Percentiles rank a stretch among this genome's conserved stretches.
These are phyloP conservation scores for Pisolithus microcarpus DNA, from an alignment of 768 basidiomycete genomes.

Conservation along the genomic window DNA sequence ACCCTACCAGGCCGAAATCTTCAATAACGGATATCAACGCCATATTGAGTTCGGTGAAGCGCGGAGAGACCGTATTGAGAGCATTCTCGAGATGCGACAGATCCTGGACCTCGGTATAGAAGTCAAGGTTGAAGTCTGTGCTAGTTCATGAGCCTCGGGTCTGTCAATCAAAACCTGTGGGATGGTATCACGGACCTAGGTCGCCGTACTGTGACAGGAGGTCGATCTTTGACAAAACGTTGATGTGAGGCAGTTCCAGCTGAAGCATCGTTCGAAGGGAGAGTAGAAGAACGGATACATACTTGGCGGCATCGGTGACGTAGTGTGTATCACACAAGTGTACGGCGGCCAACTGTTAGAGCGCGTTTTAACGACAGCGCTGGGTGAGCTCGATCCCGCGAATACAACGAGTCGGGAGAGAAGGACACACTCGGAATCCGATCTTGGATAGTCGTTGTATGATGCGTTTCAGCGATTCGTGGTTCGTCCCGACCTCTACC, in stretches of 20 bases:
- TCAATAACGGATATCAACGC: slow-evolving; percentile 90
- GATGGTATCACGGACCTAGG: slow-evolving; percentile 49
- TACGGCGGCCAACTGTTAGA: slow-evolving; percentile 74
- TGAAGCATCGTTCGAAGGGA: slow-evolving; percentile 97
- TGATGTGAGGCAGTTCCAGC: slow-evolving; percentile 95
- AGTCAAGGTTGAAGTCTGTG: slow-evolving; percentile 92
- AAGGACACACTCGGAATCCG: slow-evolving; percentile 73
- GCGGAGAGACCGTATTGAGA: slow-evolving; percentile 57
- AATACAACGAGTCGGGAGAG: background rate
- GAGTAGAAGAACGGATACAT: slow-evolving; percentile 84
- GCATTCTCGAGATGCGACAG: slow-evolving; percentile 78
- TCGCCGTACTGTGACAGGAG: slow-evolving; percentile 87
- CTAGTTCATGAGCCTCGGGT: slow-evolving; percentile 2
- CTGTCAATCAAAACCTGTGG: background rate
- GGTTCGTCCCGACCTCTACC: slow-evolving; percentile 95
- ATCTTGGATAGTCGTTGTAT: slow-evolving; percentile 59
- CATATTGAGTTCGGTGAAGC: slow-evolving; percentile 76
- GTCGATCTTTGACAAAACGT: slow-evolving; percentile 95
- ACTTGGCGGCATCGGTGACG: slow-evolving; percentile 93
- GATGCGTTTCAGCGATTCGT: slow-evolving; percentile 80
- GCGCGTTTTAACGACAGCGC: background rate
- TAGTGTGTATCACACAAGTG: slow-evolving; percentile 97
- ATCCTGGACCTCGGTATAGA: slow-evolving; percentile 97
- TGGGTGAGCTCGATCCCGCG: background rate
- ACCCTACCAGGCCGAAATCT: slow-evolving; percentile 87